A percentile compares a stretch with the other conserved stretches of the same genome.
Conservation (phyloP, 306 rosid species). For the Prunus armeniaca region DNA sequence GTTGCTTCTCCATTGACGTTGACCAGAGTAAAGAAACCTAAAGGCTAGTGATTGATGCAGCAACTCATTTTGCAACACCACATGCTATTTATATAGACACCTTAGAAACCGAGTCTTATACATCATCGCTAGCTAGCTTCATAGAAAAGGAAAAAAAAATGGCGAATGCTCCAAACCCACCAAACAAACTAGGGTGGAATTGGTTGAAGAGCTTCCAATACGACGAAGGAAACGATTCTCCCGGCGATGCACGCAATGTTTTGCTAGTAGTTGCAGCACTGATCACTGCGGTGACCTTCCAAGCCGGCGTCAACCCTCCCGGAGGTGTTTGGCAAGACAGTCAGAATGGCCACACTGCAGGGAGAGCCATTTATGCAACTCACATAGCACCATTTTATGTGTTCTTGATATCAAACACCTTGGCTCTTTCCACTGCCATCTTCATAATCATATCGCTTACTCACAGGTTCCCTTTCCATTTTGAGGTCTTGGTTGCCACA, state of each 20-base stretch:
- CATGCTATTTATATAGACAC: neutral
- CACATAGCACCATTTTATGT: constrained; percentile 8
- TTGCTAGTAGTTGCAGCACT: constrained; percentile 29
- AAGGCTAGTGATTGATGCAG: neutral
- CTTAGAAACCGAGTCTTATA: neutral
- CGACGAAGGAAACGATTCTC: neutral
- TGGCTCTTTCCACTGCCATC: constrained; percentile 28
- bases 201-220: constrained; percentile 23
- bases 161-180: neutral
- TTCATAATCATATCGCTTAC: constrained; percentile 26
- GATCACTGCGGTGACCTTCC: constrained; percentile 38
- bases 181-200: neutral
- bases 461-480: constrained; percentile 25
- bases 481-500: constrained; percentile 21
- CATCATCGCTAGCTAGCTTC: neutral
- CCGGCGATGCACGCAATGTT: constrained; percentile 19
- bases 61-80: neutral
- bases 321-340: constrained; percentile 50
- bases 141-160: neutral
- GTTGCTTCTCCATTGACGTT: neutral
- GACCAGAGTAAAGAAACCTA: neutral
- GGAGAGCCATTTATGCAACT: constrained; percentile 21
- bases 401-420: constrained; percentile 31
- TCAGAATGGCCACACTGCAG: neutral
- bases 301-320: constrained; percentile 40